A percentile compares a stretch with the other conserved stretches of the same genome.
phyloP scores from a whole-genome alignment of 2,329 filamentous ascomycete genomes.

The Pezizomycotina sp. region DNA sequence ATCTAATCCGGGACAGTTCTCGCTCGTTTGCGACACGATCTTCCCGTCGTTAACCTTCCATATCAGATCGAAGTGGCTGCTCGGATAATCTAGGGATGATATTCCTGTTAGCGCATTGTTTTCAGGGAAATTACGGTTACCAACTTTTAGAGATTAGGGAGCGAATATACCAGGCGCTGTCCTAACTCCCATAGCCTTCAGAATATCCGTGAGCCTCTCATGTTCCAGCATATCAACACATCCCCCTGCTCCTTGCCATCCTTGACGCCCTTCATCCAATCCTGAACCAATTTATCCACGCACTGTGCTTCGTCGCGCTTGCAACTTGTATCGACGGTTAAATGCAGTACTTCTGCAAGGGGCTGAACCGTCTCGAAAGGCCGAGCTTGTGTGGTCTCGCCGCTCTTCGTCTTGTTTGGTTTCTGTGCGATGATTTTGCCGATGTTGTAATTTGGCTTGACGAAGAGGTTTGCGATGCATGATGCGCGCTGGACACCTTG shows the following conservation, averaged over 20 bases:
- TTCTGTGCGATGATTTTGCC: slow-evolving; percentile 26
- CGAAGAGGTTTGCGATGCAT: slow-evolving; percentile 27
- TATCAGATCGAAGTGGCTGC: too few species aligned
- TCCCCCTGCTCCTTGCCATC: slow-evolving; percentile 25
- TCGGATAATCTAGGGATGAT: too few species aligned
- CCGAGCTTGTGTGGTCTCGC: slow-evolving; percentile 20
- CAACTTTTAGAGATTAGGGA: too few species aligned
- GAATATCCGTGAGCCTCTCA: too few species aligned
- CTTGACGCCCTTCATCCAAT: too few species aligned
- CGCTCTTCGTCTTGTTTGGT: slow-evolving; percentile 23
- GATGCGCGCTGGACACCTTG: slow-evolving; percentile 27
- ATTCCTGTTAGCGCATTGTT: too few species aligned
- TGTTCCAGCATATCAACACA: slow-evolving; percentile 28
- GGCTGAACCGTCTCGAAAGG: slow-evolving; percentile 28
- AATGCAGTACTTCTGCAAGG: slow-evolving; percentile 25
- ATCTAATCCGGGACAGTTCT: too few species aligned
- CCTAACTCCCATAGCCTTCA: too few species aligned
- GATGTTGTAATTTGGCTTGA: slow-evolving; percentile 25
- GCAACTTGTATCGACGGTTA: slow-evolving; percentile 26
- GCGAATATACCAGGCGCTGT: too few species aligned
- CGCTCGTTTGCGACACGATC: too few species aligned
- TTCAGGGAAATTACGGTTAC: too few species aligned
- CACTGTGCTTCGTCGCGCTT: slow-evolving; percentile 27
- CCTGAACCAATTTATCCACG: slow-evolving; percentile 25
- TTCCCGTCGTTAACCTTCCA: too few species aligned